These are phyloP conservation scores for Boletus insuetus DNA, from an alignment of 768 basidiomycete genomes.

Conservation along the genomic window DNA sequence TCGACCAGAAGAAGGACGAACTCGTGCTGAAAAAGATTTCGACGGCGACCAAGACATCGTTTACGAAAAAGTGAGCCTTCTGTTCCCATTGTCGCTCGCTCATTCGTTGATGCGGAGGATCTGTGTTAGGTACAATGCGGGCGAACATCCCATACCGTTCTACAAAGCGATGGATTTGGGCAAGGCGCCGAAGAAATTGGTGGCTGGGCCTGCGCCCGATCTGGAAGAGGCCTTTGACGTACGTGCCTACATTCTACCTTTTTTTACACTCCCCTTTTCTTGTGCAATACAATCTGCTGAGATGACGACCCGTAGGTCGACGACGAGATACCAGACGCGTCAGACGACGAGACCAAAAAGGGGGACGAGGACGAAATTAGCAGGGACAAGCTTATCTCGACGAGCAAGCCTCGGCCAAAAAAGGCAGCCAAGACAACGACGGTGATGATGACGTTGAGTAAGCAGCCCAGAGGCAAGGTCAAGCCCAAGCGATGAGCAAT, in stretches of 20 bases:
- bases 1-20: constrained; percentile 76
- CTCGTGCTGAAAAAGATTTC: constrained; percentile 80
- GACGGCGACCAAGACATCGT: constrained; percentile 72
- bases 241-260: constrained; percentile 21
- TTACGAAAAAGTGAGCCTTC: constrained; percentile 74
- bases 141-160: constrained; percentile 93
- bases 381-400: constrained; percentile 60
- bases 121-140: constrained; percentile 73
- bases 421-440: neutral
- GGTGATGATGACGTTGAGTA: constrained; percentile 6
- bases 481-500: constrained; percentile 16
- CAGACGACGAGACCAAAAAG: constrained; percentile 47
- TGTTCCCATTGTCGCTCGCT: neutral
- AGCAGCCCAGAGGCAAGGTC: constrained; percentile 18
- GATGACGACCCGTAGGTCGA: constrained; percentile 37
- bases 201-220: constrained; percentile 75
- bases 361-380: constrained; percentile 39
- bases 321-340: constrained; percentile 42
- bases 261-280: neutral
- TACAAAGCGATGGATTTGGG: constrained; percentile 83
- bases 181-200: constrained; percentile 77
- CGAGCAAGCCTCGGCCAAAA: constrained; percentile 39
- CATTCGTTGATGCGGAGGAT: neutral
- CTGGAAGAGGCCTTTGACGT: constrained; percentile 90
- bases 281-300: neutral